These are phyloP conservation scores for Diutina rugosa DNA, from an alignment of 1,139 yeast species.

Conservation along the genomic window DNA sequence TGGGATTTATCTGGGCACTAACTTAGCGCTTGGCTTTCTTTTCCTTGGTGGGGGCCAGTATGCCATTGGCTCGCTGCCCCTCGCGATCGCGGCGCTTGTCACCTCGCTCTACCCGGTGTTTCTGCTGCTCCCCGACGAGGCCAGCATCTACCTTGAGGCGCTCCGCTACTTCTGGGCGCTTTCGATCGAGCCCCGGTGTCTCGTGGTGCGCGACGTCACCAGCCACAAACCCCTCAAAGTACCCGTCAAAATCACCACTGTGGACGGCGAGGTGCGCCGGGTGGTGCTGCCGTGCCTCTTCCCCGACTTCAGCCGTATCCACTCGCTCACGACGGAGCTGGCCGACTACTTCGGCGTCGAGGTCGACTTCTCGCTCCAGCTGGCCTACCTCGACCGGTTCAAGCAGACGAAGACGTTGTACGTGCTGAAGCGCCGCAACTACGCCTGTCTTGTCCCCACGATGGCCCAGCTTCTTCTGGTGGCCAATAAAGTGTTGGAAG, in stretches of 20 bases:
- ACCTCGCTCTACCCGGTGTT: slow-evolving; percentile 67
- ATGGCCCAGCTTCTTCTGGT: slow-evolving; percentile 23
- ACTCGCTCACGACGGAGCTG: slow-evolving; percentile 26
- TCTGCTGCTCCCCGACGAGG: slow-evolving; percentile 18
- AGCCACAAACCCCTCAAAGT: slow-evolving; percentile 41
- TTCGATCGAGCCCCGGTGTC: slow-evolving; percentile 70
- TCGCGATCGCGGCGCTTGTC: slow-evolving; percentile 63
- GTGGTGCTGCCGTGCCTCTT: slow-evolving; percentile 52
- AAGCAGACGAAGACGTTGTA: slow-evolving; percentile 32
- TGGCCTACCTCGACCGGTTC: slow-evolving; percentile 29
- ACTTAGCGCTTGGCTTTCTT: slow-evolving; percentile 75
- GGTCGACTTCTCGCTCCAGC: slow-evolving; percentile 25
- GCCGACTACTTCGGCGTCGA: slow-evolving; percentile 31
- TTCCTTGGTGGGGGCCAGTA: slow-evolving; percentile 91
- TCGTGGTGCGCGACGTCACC: slow-evolving; percentile 59
- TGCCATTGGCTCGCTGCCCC: slow-evolving; percentile 52
- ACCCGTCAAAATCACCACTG: slow-evolving; percentile 32
- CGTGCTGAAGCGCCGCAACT: slow-evolving; percentile 34
- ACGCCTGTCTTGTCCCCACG: slow-evolving; percentile 24
- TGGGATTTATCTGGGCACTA: slow-evolving; percentile 70
- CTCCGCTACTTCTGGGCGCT: slow-evolving; percentile 87
- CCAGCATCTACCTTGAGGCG: slow-evolving; percentile 47
- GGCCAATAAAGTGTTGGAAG: slow-evolving; percentile 7
- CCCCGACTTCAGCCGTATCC: slow-evolving; percentile 44
- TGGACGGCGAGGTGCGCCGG: slow-evolving; percentile 20